phyloP scores from a whole-genome alignment of 352 stramenopile genomes.

The Lagenidium giganteum region DNA sequence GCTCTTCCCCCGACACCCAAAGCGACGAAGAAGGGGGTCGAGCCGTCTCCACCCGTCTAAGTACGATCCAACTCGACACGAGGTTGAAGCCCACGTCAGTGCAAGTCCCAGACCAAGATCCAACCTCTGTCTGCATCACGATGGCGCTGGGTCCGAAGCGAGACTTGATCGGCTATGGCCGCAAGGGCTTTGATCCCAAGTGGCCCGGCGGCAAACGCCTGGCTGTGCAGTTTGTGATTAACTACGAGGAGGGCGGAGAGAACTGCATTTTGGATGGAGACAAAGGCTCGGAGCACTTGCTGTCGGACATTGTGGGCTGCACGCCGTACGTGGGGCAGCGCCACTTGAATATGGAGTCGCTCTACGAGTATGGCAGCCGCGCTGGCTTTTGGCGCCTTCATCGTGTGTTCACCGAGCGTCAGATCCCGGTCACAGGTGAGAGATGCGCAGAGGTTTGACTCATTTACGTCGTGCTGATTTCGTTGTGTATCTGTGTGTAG shows the following conservation, averaged over 20 bases:
- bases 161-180: slow-evolving; percentile 88
- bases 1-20: slow-evolving; percentile 17
- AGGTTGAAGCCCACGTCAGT: too few relatives aligned
- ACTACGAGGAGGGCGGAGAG: slow-evolving; percentile 96
- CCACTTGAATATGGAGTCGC: slow-evolving; percentile 93
- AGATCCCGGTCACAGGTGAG: slow-evolving; percentile 88
- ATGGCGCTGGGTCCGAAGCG: slow-evolving; percentile 25
- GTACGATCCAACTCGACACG: too few relatives aligned
- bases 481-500: too few relatives aligned
- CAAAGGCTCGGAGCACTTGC: slow-evolving; percentile 83
- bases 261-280: slow-evolving; percentile 92
- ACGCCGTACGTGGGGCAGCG: slow-evolving; percentile 61
- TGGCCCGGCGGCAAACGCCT: slow-evolving; percentile 85
- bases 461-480: too few relatives aligned
- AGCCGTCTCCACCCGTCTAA: too few relatives aligned
- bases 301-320: slow-evolving; percentile 91
- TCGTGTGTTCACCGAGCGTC: slow-evolving; percentile 84
- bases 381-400: slow-evolving; percentile 94
- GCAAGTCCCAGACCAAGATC: too few relatives aligned
- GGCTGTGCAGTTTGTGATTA: slow-evolving; percentile 94
- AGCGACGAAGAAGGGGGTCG: not conserved
- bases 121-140: too few relatives aligned
- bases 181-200: slow-evolving; percentile 56
- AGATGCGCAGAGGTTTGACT: too few relatives aligned
- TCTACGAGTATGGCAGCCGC: slow-evolving; percentile 95